A percentile compares a stretch with the other conserved stretches of the same genome.
These are phyloP conservation scores for Rhexocercosporidium sp. DNA, from an alignment of 2,329 filamentous ascomycete species.

Conservation along the genomic window DNA sequence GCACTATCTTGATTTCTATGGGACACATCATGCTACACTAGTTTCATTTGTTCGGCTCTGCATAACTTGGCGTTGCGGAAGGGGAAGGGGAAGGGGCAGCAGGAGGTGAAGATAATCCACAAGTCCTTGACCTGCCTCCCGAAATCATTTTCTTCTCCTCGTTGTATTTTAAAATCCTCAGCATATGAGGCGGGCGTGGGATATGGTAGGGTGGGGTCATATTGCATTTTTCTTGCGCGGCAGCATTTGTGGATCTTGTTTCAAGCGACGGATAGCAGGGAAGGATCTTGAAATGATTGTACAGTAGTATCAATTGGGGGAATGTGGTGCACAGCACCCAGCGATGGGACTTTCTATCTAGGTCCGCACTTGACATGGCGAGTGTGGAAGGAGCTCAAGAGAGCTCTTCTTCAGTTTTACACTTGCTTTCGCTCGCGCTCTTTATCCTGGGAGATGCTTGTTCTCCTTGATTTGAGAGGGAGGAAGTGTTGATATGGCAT, in stretches of 20 bases:
- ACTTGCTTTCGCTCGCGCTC: background rate
- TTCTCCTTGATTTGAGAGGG: background rate
- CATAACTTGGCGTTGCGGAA: background rate
- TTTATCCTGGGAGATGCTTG: background rate
- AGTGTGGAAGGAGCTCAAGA: background rate
- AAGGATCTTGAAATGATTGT: background rate
- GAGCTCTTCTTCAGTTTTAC: background rate
- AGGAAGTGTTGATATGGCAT: background rate
- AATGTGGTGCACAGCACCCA: background rate
- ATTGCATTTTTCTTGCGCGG: background rate
- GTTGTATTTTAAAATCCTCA: background rate
- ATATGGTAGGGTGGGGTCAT: background rate
- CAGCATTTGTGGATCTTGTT: background rate
- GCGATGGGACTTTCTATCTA: background rate
- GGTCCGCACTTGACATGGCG: background rate
- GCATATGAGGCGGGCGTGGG: background rate
- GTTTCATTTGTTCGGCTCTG: slow-evolving; percentile 1
- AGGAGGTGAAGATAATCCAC: background rate
- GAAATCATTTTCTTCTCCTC: background rate
- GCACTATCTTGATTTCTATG: background rate
- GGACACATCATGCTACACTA: slow-evolving; percentile 3
- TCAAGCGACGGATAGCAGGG: background rate
- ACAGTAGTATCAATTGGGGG: background rate
- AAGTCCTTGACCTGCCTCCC: background rate
- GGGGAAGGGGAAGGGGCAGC: background rate